Conservation (phyloP, 306 rosid species). For the Cucurbita argyrosperma region DNA sequence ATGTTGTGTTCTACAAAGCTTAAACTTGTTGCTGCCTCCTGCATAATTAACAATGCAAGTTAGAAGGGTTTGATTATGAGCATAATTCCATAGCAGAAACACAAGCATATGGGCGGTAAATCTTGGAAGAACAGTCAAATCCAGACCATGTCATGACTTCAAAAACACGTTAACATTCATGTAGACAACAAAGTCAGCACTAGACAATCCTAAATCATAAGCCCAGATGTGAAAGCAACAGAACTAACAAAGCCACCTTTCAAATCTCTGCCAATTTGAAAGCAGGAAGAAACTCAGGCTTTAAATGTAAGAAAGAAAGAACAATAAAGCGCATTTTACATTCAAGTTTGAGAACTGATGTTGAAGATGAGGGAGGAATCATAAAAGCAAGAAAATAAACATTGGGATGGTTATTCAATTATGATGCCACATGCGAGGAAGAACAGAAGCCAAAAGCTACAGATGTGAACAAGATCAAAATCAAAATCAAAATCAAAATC, state of each 20-base stretch:
- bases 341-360: neutral
- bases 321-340: neutral
- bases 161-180: neutral
- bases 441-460: neutral
- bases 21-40: too few species aligned
- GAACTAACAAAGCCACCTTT: neutral
- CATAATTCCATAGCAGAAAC: too few species aligned
- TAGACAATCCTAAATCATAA: neutral
- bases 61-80: too few species aligned
- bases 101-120: too few species aligned
- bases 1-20: too few species aligned
- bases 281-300: neutral
- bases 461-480: neutral
- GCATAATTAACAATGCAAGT: too few species aligned
- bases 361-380: neutral
- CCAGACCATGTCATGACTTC: neutral
- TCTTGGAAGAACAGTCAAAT: neutral
- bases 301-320: neutral
- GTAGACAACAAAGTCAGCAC: neutral
- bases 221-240: neutral
- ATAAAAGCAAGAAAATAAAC: neutral
- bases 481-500: neutral
- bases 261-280: neutral
- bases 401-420: neutral
- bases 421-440: neutral